Evolutionary conservation across 2,329 filamentous ascomycete species (phyloP).

Genomic region (Cladobotryum mycophilum): DNA sequence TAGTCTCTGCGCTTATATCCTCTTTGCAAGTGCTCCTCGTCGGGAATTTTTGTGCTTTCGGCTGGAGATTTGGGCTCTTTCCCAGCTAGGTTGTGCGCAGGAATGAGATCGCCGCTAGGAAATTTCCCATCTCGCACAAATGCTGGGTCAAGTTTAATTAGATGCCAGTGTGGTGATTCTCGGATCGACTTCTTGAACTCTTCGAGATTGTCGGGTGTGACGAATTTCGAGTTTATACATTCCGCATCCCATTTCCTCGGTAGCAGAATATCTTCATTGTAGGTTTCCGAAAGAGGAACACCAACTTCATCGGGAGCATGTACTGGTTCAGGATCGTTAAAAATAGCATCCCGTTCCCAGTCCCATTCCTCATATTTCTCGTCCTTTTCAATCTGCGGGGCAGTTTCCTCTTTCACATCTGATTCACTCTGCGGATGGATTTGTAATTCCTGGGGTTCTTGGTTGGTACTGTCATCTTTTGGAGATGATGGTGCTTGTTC

Average conservation of each 20-base stretch:
- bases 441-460: not conserved
- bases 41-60: not conserved
- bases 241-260: slow-evolving; percentile 38
- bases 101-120: not conserved
- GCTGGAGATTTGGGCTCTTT: not conserved
- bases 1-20: slow-evolving; percentile 10
- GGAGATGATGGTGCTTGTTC: not conserved
- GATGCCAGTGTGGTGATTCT: slow-evolving; percentile 34
- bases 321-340: not conserved
- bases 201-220: slow-evolving; percentile 35
- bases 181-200: slow-evolving; percentile 38
- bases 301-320: slow-evolving; percentile 1
- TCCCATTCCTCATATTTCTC: not conserved
- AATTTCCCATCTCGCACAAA: not conserved
- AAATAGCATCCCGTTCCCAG: not conserved
- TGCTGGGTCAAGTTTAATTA: slow-evolving; percentile 35
- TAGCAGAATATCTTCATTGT: slow-evolving; percentile 40
- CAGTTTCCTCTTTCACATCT: not conserved
- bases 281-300: slow-evolving; percentile 18
- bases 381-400: not conserved
- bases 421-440: not conserved
- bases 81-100: not conserved
- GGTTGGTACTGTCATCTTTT: not conserved
- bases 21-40: slow-evolving; percentile 4
- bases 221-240: slow-evolving; percentile 39